Base-by-base conservation (phyloP, 1,284 basidiomycete species). In the Trichosporon ovoides region DNA sequence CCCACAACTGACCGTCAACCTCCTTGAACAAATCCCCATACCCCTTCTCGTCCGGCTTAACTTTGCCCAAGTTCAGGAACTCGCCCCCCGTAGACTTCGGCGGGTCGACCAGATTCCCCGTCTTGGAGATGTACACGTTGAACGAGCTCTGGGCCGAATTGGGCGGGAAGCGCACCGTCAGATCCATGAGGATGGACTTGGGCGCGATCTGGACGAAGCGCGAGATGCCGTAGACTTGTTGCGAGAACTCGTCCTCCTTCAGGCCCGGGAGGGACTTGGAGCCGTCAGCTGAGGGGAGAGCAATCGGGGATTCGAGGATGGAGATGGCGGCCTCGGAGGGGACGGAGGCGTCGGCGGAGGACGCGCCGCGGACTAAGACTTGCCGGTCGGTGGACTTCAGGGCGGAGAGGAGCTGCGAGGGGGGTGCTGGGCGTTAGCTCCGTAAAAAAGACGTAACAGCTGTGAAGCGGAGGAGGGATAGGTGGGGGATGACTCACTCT, bases 1-100 rank as follows among this genome's bases (percentile, higher is more conserved):
- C 73, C 77, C 77, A 78, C 28, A 79, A 56, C 48, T 77, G 73
- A 13, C 75, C 73, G 6, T 73, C 66, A 14, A 79, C 66, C 61
- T 79, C 78, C 35, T 69, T 63, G 66, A 78, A 78, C 37, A 78
- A 56, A 62, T 79, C 78, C n/a, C 73, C 78, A 56, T 77, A 79
- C 5, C 78, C 78, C 19, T 76, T 68, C 52, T 69, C 68, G 60
- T 78, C 76, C 4, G 72, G 72, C 16, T 55, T 55, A 33, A 79
- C 64, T 14, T 60, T 57, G 1, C 76, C 75, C 1, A 79, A 64
- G 13, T 57, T 55, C 5, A 72, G 37, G 18, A 69, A 63, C 5
- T 70, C 53, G 38, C 63, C 68, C n/a, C 77, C 77, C 2, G 77
- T 77, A 2, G 72, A 74, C 13, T 16, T 38, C 0, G 77, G 77